Evolutionary conservation across 169 alveolate genomes (phyloP).

Genomic region (Prorocentrum cordatum): DNA sequence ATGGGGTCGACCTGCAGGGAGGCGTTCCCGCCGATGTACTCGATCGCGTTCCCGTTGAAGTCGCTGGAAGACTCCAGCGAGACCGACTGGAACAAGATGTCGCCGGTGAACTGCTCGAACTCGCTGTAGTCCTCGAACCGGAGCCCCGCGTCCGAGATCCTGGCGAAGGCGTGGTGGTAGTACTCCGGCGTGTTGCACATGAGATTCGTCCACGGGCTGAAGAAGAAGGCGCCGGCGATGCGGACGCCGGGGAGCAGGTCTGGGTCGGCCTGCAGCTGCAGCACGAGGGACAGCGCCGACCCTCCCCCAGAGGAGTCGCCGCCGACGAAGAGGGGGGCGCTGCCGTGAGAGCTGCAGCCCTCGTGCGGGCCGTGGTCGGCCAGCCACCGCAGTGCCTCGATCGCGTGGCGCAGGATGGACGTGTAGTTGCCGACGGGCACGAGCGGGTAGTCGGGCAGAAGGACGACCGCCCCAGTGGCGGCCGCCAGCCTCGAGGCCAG

Average conservation of each 20-base stretch:
- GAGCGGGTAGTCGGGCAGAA: constrained; percentile 4
- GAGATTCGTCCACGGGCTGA: not conserved
- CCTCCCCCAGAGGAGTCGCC: not conserved
- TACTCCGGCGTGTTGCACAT: too few species aligned
- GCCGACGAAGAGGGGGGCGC: not conserved
- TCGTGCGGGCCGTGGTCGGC: too few species aligned
- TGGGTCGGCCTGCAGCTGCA: not conserved
- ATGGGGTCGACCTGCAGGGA: too few species aligned
- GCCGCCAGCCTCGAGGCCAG: not conserved
- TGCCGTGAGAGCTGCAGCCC: not conserved
- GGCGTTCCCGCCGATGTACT: too few species aligned
- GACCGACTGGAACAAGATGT: too few species aligned
- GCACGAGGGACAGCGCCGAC: not conserved
- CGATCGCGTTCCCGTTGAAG: too few species aligned
- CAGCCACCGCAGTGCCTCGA: not conserved
- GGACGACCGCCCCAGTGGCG: not conserved
- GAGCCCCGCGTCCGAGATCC: too few species aligned
- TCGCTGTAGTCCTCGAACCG: too few species aligned
- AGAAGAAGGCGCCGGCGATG: not conserved
- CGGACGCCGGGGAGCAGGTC: not conserved
- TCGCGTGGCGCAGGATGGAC: not conserved
- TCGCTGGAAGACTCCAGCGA: too few species aligned
- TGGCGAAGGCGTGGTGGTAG: too few species aligned
- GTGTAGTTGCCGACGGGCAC: not conserved
- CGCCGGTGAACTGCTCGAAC: too few species aligned